Evolutionary conservation across 2,329 filamentous ascomycete genomes (phyloP).

Genomic region (Botrytis byssoidea): DNA sequence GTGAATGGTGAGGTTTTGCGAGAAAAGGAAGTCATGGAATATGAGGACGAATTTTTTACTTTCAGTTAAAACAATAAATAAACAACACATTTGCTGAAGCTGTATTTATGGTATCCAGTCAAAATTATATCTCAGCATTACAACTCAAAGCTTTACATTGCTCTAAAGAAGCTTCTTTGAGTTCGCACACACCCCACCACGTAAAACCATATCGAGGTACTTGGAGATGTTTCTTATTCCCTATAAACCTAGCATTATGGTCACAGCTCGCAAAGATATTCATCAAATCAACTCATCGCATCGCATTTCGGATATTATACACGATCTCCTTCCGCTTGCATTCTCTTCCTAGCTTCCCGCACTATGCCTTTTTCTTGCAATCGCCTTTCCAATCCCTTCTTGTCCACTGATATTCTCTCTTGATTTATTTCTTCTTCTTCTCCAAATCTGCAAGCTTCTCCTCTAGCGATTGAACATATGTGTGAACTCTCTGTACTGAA

Average conservation of each 20-base stretch:
- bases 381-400: neutral
- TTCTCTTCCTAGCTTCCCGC: neutral
- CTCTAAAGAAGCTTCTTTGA: neutral
- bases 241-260: neutral
- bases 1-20: neutral
- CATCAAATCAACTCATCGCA: constrained; percentile 3
- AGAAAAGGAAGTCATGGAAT: neutral
- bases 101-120: neutral
- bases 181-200: neutral
- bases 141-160: neutral
- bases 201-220: neutral
- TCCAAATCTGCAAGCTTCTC: constrained; percentile 68
- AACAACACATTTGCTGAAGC: neutral
- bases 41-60: too few relatives aligned
- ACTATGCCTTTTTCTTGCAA: neutral
- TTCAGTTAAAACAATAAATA: neutral
- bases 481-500: constrained; percentile 81
- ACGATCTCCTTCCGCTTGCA: neutral
- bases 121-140: neutral
- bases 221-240: constrained; percentile 14
- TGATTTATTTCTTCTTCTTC: constrained; percentile 60
- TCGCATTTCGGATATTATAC: constrained; percentile 18
- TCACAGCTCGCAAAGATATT: constrained; percentile 2
- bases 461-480: constrained; percentile 79
- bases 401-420: neutral